A percentile compares a stretch with the other conserved stretches of the same genome.
These are phyloP conservation scores for Fennellomyces sp. DNA, from an alignment of 371 early-diverging fungal species.

Conservation along the genomic window DNA sequence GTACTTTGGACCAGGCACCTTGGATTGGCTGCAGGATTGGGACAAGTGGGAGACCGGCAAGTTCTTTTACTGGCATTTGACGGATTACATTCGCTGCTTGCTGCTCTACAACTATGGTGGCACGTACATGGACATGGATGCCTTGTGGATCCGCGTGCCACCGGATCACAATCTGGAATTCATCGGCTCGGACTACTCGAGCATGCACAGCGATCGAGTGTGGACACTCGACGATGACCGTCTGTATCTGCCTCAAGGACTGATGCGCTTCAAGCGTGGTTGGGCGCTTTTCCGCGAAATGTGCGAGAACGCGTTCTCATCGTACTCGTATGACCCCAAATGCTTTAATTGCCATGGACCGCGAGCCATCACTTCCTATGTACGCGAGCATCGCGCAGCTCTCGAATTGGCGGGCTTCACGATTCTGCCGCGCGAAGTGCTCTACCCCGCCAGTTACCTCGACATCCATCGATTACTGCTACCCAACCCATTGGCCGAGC, in stretches of 20 bases:
- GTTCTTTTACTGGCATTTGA: conserved; percentile 64
- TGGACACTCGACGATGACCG: conserved; percentile 68
- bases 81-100: conserved; percentile 61
- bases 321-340: conserved; percentile 55
- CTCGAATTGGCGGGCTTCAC: conserved; percentile 53
- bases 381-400: conserved; percentile 46
- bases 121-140: conserved; percentile 75
- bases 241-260: conserved; percentile 63
- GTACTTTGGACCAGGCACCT: conserved; percentile 65
- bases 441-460: conserved; percentile 59
- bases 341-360: conserved; percentile 73
- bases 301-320: conserved; percentile 57
- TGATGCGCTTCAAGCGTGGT: conserved; percentile 69
- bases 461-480: conserved; percentile 47
- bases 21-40: conserved; percentile 65
- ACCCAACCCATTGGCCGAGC: conserved; percentile 50
- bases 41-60: conserved; percentile 57
- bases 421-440: conserved; percentile 52
- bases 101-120: conserved; percentile 71
- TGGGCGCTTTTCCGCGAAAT: conserved; percentile 66
- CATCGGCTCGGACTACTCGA: conserved; percentile 64
- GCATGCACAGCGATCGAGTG: conserved; percentile 43
- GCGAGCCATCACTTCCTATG: conserved; percentile 64
- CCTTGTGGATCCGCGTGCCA: conserved; percentile 65
- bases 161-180: conserved; percentile 60